Conservation (phyloP, 228 moss, liverwort and hornwort species). For the Sphagnum magellanicum region DNA sequence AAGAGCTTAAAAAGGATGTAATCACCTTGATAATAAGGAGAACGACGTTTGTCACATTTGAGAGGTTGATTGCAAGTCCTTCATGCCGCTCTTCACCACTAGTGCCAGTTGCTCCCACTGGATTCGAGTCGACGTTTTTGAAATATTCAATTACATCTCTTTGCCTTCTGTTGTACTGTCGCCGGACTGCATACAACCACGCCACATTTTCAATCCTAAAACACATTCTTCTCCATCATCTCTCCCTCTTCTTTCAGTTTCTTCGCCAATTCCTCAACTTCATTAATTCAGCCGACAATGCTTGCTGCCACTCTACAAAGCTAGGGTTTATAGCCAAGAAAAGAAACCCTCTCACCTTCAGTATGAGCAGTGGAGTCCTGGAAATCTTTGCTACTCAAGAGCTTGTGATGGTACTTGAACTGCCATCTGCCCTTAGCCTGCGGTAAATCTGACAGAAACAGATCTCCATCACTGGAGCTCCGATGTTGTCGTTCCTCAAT, state of each 20-base stretch:
- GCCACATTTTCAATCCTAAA: not conserved
- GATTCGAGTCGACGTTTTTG: slow-evolving; percentile 45
- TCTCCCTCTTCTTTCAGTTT: not conserved
- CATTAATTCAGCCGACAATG: too few species aligned
- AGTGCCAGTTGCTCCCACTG: not conserved
- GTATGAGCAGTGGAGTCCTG: slow-evolving; percentile 8
- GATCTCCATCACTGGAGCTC: too few species aligned
- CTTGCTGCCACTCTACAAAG: too few species aligned
- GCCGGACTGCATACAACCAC: slow-evolving; percentile 16
- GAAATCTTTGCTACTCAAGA: slow-evolving; percentile 24
- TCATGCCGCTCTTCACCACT: slow-evolving; percentile 24
- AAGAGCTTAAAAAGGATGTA: too few species aligned
- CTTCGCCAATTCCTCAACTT: not conserved
- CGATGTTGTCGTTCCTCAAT: too few species aligned
- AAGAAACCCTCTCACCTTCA: slow-evolving; percentile 10
- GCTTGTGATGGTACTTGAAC: slow-evolving; percentile 18
- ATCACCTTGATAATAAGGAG: slow-evolving; percentile 47
- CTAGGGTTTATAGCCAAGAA: not conserved
- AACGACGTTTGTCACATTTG: slow-evolving; percentile 35
- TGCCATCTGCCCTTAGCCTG: slow-evolving; percentile 10
- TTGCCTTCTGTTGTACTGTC: slow-evolving; percentile 76
- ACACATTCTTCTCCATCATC: not conserved
- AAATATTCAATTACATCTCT: slow-evolving; percentile 59
- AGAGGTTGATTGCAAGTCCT: slow-evolving; percentile 44
- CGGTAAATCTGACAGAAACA: too few species aligned